Base-by-base conservation (phyloP, 345 rosid genomes). In the Brassica juncea region DNA sequence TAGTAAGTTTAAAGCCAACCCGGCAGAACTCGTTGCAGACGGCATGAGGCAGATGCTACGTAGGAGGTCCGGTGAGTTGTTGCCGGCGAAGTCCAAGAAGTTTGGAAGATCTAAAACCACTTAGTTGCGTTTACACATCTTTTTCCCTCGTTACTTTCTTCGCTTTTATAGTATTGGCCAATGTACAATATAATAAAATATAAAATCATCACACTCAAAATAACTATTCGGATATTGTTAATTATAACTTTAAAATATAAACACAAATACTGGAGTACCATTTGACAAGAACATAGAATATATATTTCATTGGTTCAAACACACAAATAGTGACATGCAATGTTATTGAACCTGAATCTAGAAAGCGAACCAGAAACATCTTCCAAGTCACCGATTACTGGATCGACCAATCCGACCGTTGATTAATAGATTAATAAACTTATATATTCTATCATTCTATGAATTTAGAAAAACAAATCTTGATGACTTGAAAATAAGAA, bases 1-100 rank as follows among this genome's bases (percentile, higher is more conserved):
- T 79, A 92, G 97, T 2, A 93, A 91, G 75, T 90, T 87, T 86
- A 93, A 87, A 73, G 82, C 92, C 0, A 88, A 93, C 76, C 99
- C 99, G 1, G 99, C 99, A 0, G 90, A 89, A 68, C 82, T 85
- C 15, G 99, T 95, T 0, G 98, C 99, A 21, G 91, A 95, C 27
- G 98, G 98, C 4, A 88, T 95, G 99, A 87, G 92, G 80, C 97
- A 90, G 94, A 89, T 95, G 96, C 86, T 95, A 59, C 71, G 99
- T 81, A 82, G 97, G 86, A 85, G 98, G 49, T 88, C 97, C 10
- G 88, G 96, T 19, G 89, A 86, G 1, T 80, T 89, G 59, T 76
- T 88, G 4, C 82, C 92, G 14, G 2, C 89, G 70, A 71, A 81
- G 42, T 80, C 91, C 12, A 92, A 93, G 87, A 90, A 89, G 88